phyloP scores from a whole-genome alignment of 2,329 filamentous ascomycete species.

The Hyphodiscus sp. region DNA sequence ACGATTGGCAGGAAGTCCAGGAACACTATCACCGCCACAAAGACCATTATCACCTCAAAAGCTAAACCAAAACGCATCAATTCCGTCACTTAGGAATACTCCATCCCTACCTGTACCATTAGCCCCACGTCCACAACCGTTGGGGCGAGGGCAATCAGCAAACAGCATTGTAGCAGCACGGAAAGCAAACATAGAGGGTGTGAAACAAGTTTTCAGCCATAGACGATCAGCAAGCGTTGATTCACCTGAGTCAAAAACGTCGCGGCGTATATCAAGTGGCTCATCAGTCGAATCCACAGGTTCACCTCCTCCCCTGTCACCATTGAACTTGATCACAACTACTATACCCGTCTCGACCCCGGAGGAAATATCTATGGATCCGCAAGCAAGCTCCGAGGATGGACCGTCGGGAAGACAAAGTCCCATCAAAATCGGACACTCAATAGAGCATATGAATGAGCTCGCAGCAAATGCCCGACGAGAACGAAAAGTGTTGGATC shows the following conservation, averaged over 20 bases:
- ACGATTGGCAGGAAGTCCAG: constrained; percentile 31
- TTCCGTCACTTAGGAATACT: constrained; percentile 18
- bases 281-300: constrained; percentile 10
- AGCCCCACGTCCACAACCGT: constrained; percentile 15
- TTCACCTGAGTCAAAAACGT: constrained; percentile 17
- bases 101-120: constrained; percentile 21
- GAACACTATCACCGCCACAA: constrained; percentile 28
- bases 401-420: constrained; percentile 32
- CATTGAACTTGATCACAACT: constrained; percentile 15
- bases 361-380: constrained; percentile 14
- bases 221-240: constrained; percentile 23
- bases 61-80: constrained; percentile 25
- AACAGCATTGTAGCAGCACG: constrained; percentile 15
- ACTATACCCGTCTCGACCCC: constrained; percentile 18
- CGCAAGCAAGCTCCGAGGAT: constrained; percentile 2
- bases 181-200: constrained; percentile 19
- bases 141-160: constrained; percentile 20
- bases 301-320: constrained; percentile 11
- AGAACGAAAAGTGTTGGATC: constrained; percentile 89
- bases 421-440: constrained; percentile 49
- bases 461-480: constrained; percentile 81
- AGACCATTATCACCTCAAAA: constrained; percentile 49
- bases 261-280: constrained; percentile 19
- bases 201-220: constrained; percentile 16
- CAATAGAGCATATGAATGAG: constrained; percentile 61